phyloP scores from a whole-genome alignment of 176 grass and related monocot genomes.

The Pharus latifolius region DNA sequence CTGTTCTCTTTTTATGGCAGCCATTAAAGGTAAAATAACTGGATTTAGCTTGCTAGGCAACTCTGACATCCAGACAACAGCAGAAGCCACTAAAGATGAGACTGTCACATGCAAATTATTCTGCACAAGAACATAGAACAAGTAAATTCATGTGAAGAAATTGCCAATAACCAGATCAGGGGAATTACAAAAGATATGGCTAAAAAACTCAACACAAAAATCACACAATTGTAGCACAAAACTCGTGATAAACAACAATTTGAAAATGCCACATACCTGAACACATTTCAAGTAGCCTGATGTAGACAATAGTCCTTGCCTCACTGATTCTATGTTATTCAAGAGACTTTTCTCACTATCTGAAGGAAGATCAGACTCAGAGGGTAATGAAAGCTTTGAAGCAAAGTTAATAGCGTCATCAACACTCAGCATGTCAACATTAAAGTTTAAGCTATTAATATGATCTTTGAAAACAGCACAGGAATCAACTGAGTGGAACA shows the following conservation, averaged over 20 bases:
- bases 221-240: neutral
- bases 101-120: constrained; percentile 98
- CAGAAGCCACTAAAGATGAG: constrained; percentile 79
- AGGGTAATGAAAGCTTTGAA: constrained; percentile 56
- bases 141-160: constrained; percentile 6
- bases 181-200: neutral
- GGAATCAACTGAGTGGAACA: constrained; percentile 53
- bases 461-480: constrained; percentile 47
- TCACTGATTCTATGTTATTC: constrained; percentile 80
- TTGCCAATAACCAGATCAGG: neutral
- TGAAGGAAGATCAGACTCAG: constrained; percentile 25
- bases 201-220: neutral
- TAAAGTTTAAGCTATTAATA: constrained; percentile 41
- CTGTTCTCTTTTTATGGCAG: constrained; percentile 96
- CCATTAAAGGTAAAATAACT: constrained; percentile 99
- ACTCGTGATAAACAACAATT: neutral
- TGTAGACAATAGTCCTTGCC: constrained; percentile 74
- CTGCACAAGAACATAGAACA: constrained; percentile 43
- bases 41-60: constrained; percentile 87
- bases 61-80: constrained; percentile 80
- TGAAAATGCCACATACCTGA: constrained; percentile 51
- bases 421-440: constrained; percentile 41
- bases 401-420: constrained; percentile 78
- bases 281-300: constrained; percentile 95
- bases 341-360: constrained; percentile 37